Conservation (phyloP, 2,329 filamentous ascomycete genomes). For the Venturia nashicola region DNA sequence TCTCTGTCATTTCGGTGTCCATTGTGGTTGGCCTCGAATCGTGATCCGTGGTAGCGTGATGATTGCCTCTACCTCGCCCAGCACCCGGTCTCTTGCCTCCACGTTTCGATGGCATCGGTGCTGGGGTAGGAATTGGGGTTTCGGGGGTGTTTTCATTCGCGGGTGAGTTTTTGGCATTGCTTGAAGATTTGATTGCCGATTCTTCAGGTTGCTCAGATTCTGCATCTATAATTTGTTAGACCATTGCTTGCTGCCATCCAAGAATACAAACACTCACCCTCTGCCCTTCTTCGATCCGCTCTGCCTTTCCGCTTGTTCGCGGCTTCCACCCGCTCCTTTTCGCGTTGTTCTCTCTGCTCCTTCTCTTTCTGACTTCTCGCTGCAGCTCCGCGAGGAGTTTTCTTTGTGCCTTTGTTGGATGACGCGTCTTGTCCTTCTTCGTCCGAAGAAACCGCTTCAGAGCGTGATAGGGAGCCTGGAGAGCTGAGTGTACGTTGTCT, state of each 20-base stretch:
- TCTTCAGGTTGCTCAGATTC: conserved; percentile 2
- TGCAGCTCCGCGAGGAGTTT: conserved; percentile 29
- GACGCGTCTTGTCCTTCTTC: conserved; percentile 42
- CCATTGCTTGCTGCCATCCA: neutral
- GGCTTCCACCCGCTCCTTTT: conserved; percentile 59
- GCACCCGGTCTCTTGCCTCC: conserved; percentile 6
- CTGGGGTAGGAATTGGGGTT: neutral
- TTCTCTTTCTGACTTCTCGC: conserved; percentile 44
- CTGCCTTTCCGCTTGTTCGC: conserved; percentile 71
- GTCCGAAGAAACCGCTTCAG: conserved; percentile 39
- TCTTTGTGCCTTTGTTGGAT: conserved; percentile 35
- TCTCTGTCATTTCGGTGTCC: neutral
- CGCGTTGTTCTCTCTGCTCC: conserved; percentile 46
- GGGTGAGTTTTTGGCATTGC: neutral
- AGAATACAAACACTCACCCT: conserved; percentile 11
- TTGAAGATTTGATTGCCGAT: neutral
- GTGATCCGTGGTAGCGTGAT: neutral
- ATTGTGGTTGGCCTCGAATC: neutral
- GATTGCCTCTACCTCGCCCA: conserved; percentile 2
- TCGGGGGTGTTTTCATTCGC: neutral
- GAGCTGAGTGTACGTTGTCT: conserved; percentile 68
- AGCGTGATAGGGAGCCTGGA: conserved; percentile 46
- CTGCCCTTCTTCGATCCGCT: conserved; percentile 58
- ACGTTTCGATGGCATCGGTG: conserved; percentile 4
- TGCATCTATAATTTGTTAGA: neutral